These are phyloP conservation scores for Talaromyces borbonicus DNA, from an alignment of 495 filamentous ascomycete species.

Conservation along the genomic window DNA sequence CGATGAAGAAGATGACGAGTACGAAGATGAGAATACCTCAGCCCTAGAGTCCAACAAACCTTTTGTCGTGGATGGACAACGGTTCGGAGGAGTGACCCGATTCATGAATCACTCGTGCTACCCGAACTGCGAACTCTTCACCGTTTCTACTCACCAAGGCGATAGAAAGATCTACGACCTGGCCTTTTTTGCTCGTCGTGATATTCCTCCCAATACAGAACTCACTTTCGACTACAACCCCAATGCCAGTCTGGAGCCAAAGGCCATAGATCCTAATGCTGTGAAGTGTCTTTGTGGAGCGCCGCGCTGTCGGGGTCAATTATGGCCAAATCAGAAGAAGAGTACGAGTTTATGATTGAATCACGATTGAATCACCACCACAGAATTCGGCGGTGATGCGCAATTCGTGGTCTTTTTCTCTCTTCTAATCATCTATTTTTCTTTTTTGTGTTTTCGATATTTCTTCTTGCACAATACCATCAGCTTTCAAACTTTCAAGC, in stretches of 20 bases:
- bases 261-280: constrained; percentile 41
- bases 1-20: neutral
- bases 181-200: constrained; percentile 68
- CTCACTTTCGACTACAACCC: constrained; percentile 79
- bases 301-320: constrained; percentile 52
- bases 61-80: constrained; percentile 51
- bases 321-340: constrained; percentile 48
- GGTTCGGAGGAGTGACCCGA: constrained; percentile 45
- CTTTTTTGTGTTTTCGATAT: no score
- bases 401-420: no score
- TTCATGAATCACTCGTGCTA: constrained; percentile 64
- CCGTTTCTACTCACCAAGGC: constrained; percentile 67
- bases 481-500: no score
- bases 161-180: constrained; percentile 75
- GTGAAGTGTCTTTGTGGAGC: constrained; percentile 61
- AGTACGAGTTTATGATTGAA: constrained; percentile 11
- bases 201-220: constrained; percentile 61
- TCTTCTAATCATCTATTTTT: no score
- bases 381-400: no score
- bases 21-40: neutral
- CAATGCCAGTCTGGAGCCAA: constrained; percentile 35
- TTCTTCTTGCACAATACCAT: no score
- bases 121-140: constrained; percentile 70
- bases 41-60: constrained; percentile 6
- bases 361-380: no score